A percentile compares a stretch with the other conserved stretches of the same genome.
Evolutionary conservation across 2,329 filamentous ascomycete genomes (phyloP).

Genomic region (Pseudogymnoascus sp.): DNA sequence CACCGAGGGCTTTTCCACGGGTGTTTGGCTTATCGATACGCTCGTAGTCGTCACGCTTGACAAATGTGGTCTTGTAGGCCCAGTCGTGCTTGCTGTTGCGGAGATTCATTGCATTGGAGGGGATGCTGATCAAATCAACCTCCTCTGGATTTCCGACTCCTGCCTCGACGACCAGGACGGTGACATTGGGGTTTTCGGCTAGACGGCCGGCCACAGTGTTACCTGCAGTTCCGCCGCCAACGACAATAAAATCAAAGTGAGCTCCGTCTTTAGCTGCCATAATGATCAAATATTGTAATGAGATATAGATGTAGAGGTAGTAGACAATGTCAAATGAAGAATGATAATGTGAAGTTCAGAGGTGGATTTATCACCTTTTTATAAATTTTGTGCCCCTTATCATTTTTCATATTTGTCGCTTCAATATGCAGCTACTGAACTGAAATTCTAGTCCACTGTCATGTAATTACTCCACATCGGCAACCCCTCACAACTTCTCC

Average conservation of each 20-base stretch:
- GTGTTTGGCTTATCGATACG: constrained; percentile 57
- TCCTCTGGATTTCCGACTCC: constrained; percentile 40
- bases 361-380: no score
- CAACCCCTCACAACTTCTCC: no score
- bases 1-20: constrained; percentile 33
- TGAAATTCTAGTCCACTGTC: neutral
- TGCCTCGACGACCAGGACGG: constrained; percentile 41
- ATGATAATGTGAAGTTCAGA: no score
- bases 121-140: constrained; percentile 46
- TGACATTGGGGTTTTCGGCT: constrained; percentile 42
- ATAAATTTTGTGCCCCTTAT: neutral
- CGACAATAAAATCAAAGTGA: constrained; percentile 36
- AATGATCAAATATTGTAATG: neutral
- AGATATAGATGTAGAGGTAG: no score
- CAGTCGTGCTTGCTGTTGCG: constrained; percentile 51
- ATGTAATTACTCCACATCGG: no score
- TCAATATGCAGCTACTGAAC: neutral
- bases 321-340: no score
- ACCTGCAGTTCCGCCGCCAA: constrained; percentile 40
- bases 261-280: neutral
- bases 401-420: neutral
- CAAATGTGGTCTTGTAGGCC: constrained; percentile 54
- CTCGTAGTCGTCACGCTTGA: constrained; percentile 51
- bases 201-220: constrained; percentile 43
- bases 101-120: constrained; percentile 44